Evolutionary conservation across 768 basidiomycete species (phyloP), one percentile per base, ranked within the genome.

Genomic region (Hypholoma fasciculare): DNA sequence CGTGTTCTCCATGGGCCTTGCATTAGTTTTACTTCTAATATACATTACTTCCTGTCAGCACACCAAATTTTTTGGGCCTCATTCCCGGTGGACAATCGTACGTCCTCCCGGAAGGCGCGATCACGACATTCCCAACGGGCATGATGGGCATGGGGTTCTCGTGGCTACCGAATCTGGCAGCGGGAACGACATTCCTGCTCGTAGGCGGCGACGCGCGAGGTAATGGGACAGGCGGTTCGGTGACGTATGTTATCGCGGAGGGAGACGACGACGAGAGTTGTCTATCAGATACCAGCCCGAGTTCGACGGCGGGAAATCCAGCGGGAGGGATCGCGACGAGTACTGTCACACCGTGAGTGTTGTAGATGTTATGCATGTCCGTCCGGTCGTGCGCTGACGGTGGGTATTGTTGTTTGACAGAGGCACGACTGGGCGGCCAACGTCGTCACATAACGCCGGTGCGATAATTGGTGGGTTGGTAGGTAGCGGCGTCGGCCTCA

Each of bases 241-340:
- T 42, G 1, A 6, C 7, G 7, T 16, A 9, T 9, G 13, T 42
- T 17, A 12, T 42, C 13, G 13, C 40, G 1, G 7, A 8, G 5
- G 40, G 40, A 12, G 13, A 14, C 16, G 17, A 17, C 13, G 40
- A 17, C 40, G 40, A 16, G 13, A 42, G 16, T 12, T 42, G 40
- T 14, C 13, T 42, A 14, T 42, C 40, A 6, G 13, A 42, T 16
- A 16, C 13, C 17, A 42, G 40, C 11, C 40, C 40, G 0, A 90
- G 87, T 51, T 91, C 91, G 3, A 94, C 91, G 2, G 80, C 88
- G 7, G 90, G 88, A 2, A 76, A 74, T 54, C 89, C 91, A 4
- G 91, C 91, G 17, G 91, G 91, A 9, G 9, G 6, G 7, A 34
- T 23, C 23, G 23, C 30, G 30, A 7, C 30, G 3, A 34, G 30